These are phyloP conservation scores for Zygotorulaspora sp. DNA, from an alignment of 805 yeast genomes.

Conservation along the genomic window DNA sequence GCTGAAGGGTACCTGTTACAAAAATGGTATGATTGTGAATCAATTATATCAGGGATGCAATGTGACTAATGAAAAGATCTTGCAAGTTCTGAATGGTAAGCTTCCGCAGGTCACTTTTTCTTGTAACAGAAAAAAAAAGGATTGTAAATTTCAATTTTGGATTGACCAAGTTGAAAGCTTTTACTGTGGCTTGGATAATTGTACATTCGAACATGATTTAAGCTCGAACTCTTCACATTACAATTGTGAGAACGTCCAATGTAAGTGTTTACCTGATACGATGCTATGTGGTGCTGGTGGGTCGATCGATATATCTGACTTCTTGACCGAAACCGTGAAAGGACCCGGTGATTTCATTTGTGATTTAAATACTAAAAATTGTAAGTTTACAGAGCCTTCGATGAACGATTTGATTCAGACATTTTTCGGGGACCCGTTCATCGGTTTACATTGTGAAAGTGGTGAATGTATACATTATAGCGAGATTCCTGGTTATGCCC, in stretches of 20 bases:
- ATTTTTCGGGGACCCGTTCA: conserved; percentile 93
- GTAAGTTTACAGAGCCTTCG: conserved; percentile 88
- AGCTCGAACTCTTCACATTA: conserved; percentile 65
- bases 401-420: conserved; percentile 88
- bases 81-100: conserved; percentile 71
- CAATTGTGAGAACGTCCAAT: conserved; percentile 69
- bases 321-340: conserved; percentile 77
- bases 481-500: conserved; percentile 84
- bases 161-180: conserved; percentile 85
- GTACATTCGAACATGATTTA: conserved; percentile 65
- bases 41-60: conserved; percentile 87
- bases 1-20: conserved; percentile 81
- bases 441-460: conserved; percentile 72
- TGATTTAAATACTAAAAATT: conserved; percentile 54
- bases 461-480: conserved; percentile 92
- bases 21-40: conserved; percentile 76
- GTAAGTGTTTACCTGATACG: conserved; percentile 86
- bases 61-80: conserved; percentile 84
- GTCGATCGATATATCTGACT: conserved; percentile 90
- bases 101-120: conserved; percentile 90
- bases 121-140: conserved; percentile 61
- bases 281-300: conserved; percentile 94
- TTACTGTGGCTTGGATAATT: conserved; percentile 75
- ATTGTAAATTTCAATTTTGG: conserved; percentile 94
- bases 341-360: conserved; percentile 95